Evolutionary conservation across 208 protist genomes (phyloP).

Genomic region (Trypanosoma rangeli): DNA sequence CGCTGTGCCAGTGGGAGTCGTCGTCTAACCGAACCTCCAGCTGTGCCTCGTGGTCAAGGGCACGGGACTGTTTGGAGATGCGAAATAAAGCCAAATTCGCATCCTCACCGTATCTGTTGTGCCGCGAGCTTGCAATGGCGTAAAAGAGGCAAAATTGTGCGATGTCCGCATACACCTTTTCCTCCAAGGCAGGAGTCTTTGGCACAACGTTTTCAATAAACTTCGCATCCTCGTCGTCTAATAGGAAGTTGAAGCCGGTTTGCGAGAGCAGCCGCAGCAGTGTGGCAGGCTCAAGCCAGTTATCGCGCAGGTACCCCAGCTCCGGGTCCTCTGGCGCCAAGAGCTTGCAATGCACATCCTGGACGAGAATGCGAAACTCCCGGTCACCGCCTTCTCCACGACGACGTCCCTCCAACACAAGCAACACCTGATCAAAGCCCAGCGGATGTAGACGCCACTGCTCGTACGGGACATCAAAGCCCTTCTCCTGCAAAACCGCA

Average conservation of each 20-base stretch:
- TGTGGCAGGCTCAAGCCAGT: conserved; percentile 74
- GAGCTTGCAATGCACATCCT: conserved; percentile 79
- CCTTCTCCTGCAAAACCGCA: conserved; percentile 88
- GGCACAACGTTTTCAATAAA: conserved; percentile 72
- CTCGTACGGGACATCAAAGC: conserved; percentile 90
- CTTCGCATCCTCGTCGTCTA: conserved; percentile 70
- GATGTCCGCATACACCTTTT: conserved; percentile 86
- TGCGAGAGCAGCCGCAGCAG: conserved; percentile 78
- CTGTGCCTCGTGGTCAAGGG: conserved; percentile 39
- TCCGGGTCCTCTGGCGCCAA: conserved; percentile 79
- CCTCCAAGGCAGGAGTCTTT: conserved; percentile 69
- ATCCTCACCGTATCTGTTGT: conserved; percentile 90
- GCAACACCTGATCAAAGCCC: conserved; percentile 63
- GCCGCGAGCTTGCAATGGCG: conserved; percentile 66
- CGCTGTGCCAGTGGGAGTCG: conserved; percentile 52
- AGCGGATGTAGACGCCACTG: conserved; percentile 78
- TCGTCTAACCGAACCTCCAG: conserved; percentile 19
- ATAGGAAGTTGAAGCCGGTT: conserved; percentile 86
- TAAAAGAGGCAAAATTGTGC: conserved; percentile 85
- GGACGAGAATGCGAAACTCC: conserved; percentile 82
- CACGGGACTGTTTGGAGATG: conserved; percentile 55
- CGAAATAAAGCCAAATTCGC: conserved; percentile 88
- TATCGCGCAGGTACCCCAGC: conserved; percentile 55
- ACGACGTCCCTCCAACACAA: conserved; percentile 73
- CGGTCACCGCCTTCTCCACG: conserved; percentile 83